These are phyloP conservation scores for Rhizophagus clarus DNA, from an alignment of 192 early-diverging fungal genomes.

Conservation along the genomic window DNA sequence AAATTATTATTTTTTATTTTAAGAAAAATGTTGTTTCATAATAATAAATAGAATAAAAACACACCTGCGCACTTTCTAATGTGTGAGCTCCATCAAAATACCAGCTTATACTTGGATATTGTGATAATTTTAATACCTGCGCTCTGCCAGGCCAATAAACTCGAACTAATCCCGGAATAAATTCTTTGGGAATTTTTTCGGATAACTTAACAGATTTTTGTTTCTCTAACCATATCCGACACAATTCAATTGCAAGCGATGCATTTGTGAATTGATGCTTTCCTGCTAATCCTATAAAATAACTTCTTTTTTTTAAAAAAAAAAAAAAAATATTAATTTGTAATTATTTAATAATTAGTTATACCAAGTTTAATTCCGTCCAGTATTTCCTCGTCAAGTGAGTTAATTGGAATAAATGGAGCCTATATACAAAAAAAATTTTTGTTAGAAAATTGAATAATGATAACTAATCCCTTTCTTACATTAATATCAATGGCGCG, in stretches of 20 bases:
- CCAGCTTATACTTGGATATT: slow-evolving; percentile 62
- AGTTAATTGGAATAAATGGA: slow-evolving; percentile 41
- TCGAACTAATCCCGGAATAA: slow-evolving; percentile 63
- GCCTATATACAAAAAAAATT: slow-evolving; percentile 31
- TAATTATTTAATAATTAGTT: neutral
- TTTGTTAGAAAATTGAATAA: neutral
- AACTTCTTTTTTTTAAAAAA: neutral
- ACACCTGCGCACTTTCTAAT: slow-evolving; percentile 74
- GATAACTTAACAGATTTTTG: slow-evolving; percentile 38
- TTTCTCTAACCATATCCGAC: slow-evolving; percentile 66
- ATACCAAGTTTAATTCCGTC: slow-evolving; percentile 46
- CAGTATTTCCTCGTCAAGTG: slow-evolving; percentile 30
- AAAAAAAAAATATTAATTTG: neutral
- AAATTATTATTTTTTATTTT: neutral
- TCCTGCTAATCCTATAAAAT: slow-evolving; percentile 70
- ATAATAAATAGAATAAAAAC: neutral
- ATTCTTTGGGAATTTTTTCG: slow-evolving; percentile 44
- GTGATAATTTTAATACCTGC: slow-evolving; percentile 61
- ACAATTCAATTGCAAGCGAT: slow-evolving; percentile 72
- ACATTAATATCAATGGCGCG: slow-evolving; percentile 73
- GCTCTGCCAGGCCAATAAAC: slow-evolving; percentile 90
- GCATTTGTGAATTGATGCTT: slow-evolving; percentile 87
- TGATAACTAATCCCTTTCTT: neutral
- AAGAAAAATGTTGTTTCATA: neutral
- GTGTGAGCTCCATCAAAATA: slow-evolving; percentile 97